phyloP scores from a whole-genome alignment of 2,329 filamentous ascomycete genomes.

The Aspergillus eucalypticola region DNA sequence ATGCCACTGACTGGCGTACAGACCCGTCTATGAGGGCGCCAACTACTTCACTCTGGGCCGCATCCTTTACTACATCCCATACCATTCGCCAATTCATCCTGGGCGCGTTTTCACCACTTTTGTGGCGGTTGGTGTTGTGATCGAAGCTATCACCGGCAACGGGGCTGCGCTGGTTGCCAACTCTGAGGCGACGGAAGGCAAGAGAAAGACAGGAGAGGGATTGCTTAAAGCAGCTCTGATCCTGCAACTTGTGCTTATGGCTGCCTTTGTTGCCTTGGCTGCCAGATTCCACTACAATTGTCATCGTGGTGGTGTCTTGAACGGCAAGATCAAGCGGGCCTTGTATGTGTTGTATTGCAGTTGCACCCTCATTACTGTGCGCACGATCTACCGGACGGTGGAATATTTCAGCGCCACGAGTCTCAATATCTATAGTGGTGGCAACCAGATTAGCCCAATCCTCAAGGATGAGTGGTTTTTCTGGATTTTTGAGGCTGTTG shows the following conservation, averaged over 20 bases:
- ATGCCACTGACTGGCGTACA: slow-evolving; percentile 10
- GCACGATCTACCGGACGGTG: slow-evolving; percentile 53
- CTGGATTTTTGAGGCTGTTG: slow-evolving; percentile 55
- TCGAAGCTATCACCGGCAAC: slow-evolving; percentile 52
- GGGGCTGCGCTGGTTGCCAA: slow-evolving; percentile 52
- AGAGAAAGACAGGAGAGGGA: slow-evolving; percentile 45
- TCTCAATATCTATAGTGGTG: slow-evolving; percentile 37
- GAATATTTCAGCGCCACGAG: slow-evolving; percentile 47
- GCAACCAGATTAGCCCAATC: slow-evolving; percentile 35
- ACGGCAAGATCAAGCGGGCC: slow-evolving; percentile 41
- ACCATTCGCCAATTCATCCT: slow-evolving; percentile 54
- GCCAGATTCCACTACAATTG: slow-evolving; percentile 50
- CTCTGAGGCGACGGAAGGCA: slow-evolving; percentile 33
- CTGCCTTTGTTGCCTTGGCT: slow-evolving; percentile 51
- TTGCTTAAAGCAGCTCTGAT: slow-evolving; percentile 54
- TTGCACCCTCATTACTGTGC: slow-evolving; percentile 44
- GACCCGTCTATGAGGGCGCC: slow-evolving; percentile 45
- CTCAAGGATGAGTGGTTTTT: slow-evolving; percentile 53
- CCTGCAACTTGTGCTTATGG: slow-evolving; percentile 53
- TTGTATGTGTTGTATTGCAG: slow-evolving; percentile 52
- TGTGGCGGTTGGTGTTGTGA: slow-evolving; percentile 52
- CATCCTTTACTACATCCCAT: slow-evolving; percentile 53
- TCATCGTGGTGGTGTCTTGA: slow-evolving; percentile 41
- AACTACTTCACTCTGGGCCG: slow-evolving; percentile 57
- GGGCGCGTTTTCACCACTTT: slow-evolving; percentile 62